A percentile compares a stretch with the other conserved stretches of the same genome.
These are phyloP conservation scores for Aquilaria sinensis DNA, from an alignment of 345 rosid species.

Conservation along the genomic window DNA sequence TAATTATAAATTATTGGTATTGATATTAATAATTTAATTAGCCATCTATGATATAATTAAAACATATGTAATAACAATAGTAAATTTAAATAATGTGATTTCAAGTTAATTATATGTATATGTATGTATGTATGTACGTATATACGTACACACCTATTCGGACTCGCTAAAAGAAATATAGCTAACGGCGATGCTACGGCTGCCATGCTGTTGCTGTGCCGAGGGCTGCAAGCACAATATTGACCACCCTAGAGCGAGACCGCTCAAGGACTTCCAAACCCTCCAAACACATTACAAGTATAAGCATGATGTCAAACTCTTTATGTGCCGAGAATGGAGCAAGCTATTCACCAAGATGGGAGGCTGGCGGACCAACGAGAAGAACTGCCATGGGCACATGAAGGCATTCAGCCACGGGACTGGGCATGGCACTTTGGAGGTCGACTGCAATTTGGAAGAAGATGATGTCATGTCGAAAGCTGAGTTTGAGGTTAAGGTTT, in stretches of 20 bases:
- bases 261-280: slow-evolving; percentile 65
- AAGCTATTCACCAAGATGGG: slow-evolving; percentile 66
- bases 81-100: no score
- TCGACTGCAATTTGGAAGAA: no score
- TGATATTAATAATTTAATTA: no score
- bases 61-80: no score
- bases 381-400: slow-evolving; percentile 29
- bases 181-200: slow-evolving; percentile 65
- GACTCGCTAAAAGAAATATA: slow-evolving; percentile 65
- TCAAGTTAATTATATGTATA: slow-evolving; percentile 33
- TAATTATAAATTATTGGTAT: no score
- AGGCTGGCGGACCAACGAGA: slow-evolving; percentile 75
- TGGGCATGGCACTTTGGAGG: no score
- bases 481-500: no score
- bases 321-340: slow-evolving; percentile 71
- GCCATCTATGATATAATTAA: no score
- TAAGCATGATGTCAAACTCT: slow-evolving; percentile 67
- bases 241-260: slow-evolving; percentile 64
- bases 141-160: slow-evolving; percentile 35
- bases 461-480: no score
- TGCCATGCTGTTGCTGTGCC: slow-evolving; percentile 68
- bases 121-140: slow-evolving; percentile 68
- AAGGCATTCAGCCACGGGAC: no score
- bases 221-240: slow-evolving; percentile 65
- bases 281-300: slow-evolving; percentile 74